Conservation (phyloP, 768 basidiomycete genomes). For the Psilocybe tampanensis region DNA sequence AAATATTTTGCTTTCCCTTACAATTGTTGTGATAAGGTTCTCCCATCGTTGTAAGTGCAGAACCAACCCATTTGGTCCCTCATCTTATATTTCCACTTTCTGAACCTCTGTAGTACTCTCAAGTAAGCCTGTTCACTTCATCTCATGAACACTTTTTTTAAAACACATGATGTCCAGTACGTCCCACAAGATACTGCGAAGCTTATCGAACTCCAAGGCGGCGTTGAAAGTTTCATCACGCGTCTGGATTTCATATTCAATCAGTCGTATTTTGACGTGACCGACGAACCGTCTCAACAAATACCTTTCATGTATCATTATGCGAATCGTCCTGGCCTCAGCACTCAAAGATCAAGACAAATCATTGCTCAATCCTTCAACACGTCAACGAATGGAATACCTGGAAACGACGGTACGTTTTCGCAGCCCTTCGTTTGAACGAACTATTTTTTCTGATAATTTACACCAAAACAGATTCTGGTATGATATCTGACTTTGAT, state of each 20-base stretch:
- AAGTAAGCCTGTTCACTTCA: constrained; percentile 34
- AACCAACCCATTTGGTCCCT: too few species aligned
- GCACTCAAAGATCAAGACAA: constrained; percentile 57
- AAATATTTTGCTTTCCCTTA: background rate
- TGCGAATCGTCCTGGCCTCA: constrained; percentile 58
- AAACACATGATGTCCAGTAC: constrained; percentile 38
- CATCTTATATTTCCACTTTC: too few species aligned
- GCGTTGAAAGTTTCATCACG: constrained; percentile 51
- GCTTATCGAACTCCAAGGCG: constrained; percentile 64
- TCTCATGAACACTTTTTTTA: background rate
- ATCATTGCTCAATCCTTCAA: constrained; percentile 60
- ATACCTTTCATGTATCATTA: constrained; percentile 77
- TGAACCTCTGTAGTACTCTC: constrained; percentile 62
- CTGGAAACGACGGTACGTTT: constrained; percentile 65
- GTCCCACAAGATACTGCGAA: constrained; percentile 68
- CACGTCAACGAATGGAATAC: constrained; percentile 55
- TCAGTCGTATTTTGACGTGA: constrained; percentile 62
- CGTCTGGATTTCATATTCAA: constrained; percentile 62
- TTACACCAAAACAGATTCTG: constrained; percentile 23
- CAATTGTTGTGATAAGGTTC: constrained; percentile 36
- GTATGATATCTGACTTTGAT: too few species aligned
- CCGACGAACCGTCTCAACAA: constrained; percentile 68
- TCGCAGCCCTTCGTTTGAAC: background rate
- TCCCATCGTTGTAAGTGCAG: constrained; percentile 57
- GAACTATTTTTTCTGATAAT: background rate